phyloP scores from a whole-genome alignment of 2,329 filamentous ascomycete species.

The Xylariaceae sp. region DNA sequence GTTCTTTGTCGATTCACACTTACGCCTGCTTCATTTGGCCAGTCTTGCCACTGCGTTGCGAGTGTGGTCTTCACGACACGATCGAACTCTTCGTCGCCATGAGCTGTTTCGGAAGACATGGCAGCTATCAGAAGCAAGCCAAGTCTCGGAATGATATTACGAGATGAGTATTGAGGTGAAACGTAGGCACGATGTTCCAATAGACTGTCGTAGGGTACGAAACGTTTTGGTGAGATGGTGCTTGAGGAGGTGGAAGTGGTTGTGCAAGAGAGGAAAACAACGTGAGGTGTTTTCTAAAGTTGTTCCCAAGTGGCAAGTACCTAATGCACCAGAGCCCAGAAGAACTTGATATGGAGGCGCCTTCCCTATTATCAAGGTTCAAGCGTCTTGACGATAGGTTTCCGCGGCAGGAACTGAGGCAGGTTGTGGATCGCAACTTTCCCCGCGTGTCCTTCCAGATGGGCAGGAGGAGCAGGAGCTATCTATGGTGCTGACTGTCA shows the following conservation, averaged over 20 bases:
- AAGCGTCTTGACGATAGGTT: too few relatives aligned
- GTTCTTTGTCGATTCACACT: constrained; percentile 16
- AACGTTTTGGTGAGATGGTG: background rate
- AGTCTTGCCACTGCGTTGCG: constrained; percentile 34
- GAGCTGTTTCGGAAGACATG: background rate
- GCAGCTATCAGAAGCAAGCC: background rate
- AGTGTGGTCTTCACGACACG: constrained; percentile 16
- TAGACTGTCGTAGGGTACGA: background rate
- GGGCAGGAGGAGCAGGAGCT: too few relatives aligned
- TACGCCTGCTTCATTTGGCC: constrained; percentile 50
- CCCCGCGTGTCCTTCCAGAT: too few relatives aligned
- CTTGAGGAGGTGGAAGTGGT: background rate
- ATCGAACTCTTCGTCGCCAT: constrained; percentile 24
- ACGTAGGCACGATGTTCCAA: background rate
- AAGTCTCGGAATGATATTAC: background rate
- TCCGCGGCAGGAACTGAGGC: too few relatives aligned
- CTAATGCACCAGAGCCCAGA: too few relatives aligned
- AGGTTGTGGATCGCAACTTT: too few relatives aligned
- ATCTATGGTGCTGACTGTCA: too few relatives aligned
- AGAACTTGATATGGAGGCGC: too few relatives aligned
- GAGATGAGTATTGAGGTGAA: background rate
- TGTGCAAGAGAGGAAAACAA: too few relatives aligned
- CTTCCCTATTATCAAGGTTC: too few relatives aligned
- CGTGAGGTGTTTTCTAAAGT: too few relatives aligned
- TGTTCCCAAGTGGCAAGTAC: too few relatives aligned